phyloP scores from a whole-genome alignment of 2,329 filamentous ascomycete genomes.

The Incumbomyces delicatus region DNA sequence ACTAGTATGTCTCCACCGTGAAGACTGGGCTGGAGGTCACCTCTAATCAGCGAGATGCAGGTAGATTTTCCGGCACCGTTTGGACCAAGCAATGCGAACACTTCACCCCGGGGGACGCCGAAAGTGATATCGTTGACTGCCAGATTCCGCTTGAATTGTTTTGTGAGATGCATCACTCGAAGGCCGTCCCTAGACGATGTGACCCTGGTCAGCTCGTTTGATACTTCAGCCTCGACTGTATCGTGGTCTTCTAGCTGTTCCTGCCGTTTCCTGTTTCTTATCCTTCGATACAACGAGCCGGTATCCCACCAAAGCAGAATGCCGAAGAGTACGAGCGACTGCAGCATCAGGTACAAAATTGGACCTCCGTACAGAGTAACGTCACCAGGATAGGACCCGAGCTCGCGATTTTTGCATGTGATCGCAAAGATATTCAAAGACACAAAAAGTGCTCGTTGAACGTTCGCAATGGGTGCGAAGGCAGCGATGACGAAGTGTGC shows the following conservation, averaged over 20 bases:
- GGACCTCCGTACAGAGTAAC: slow-evolving; percentile 72
- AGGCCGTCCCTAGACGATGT: slow-evolving; percentile 57
- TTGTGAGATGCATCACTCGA: slow-evolving; percentile 69
- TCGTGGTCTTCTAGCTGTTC: slow-evolving; percentile 30
- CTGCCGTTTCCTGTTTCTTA: slow-evolving; percentile 37
- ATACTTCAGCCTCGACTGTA: slow-evolving; percentile 49
- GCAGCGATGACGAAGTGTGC: slow-evolving; percentile 66
- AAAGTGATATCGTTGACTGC: slow-evolving; percentile 88
- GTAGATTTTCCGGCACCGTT: slow-evolving; percentile 90
- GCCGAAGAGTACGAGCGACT: slow-evolving; percentile 60
- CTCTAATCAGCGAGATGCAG: slow-evolving; percentile 77
- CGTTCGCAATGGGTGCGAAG: slow-evolving; percentile 66
- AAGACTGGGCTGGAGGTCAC: slow-evolving; percentile 66
- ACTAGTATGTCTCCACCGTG: slow-evolving; percentile 72
- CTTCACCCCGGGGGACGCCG: slow-evolving; percentile 66
- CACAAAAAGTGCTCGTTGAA: slow-evolving; percentile 65
- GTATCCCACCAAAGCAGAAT: slow-evolving; percentile 73
- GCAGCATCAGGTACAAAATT: slow-evolving; percentile 70
- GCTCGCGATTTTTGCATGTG: slow-evolving; percentile 54
- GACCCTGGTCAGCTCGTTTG: slow-evolving; percentile 54
- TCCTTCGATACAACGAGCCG: slow-evolving; percentile 52
- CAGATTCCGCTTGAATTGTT: slow-evolving; percentile 63
- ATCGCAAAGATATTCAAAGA: slow-evolving; percentile 75
- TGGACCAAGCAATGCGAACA: slow-evolving; percentile 80
- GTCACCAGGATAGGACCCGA: slow-evolving; percentile 59